Evolutionary conservation across 805 yeast genomes (phyloP), one percentile per base, ranked within the genome.

Genomic region (Zygosaccharomyces pseudorouxii): DNA sequence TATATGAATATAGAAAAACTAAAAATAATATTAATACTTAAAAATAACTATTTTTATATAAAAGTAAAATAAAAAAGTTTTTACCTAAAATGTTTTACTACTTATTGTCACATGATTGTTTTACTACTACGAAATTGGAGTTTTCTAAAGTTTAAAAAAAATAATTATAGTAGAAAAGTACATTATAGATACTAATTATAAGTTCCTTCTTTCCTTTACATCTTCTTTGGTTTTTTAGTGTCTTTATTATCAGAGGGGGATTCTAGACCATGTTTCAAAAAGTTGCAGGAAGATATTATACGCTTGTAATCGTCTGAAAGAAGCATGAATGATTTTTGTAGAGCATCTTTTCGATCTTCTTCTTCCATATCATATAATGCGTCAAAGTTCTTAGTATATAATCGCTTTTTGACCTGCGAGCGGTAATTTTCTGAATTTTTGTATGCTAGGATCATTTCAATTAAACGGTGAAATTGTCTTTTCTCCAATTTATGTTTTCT

Each of bases 311-410:
- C 96, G 42, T 79, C 83, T 47, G 79, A 81, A 45, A 90, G 70
- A 28, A 82, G 69, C 52, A 76, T 76, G 56, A 81, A 88, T 0
- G 96, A 92, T 9, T 82, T 80, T 45, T 86, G 88, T 33, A 89
- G 71, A 57, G 86, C 86, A 57, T 84, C 88, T 52, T 75, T 75
- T 52, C 79, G 73, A n/a, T 81, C 80, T 0, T 78, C 72, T n/a
- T 69, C 73, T 38, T 84, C 89, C 62, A 89, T 68, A 4, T 80
- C 85, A 30, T 67, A 68, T 47, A 93, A 72, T 0, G 89, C 89
- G 48, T 90, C 97, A 57, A 74, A 79, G 68, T 93, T 93, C 62
- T 88, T 86, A 48, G 79, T 75, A 61, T 75, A 92, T 22, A 93
- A 68, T 50, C 99, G 75, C 58, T 73, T 77, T 65, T 90, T 92